Evolutionary conservation across 148 eudicot species (phyloP).

Genomic region (Dysphania ambrosioides): DNA sequence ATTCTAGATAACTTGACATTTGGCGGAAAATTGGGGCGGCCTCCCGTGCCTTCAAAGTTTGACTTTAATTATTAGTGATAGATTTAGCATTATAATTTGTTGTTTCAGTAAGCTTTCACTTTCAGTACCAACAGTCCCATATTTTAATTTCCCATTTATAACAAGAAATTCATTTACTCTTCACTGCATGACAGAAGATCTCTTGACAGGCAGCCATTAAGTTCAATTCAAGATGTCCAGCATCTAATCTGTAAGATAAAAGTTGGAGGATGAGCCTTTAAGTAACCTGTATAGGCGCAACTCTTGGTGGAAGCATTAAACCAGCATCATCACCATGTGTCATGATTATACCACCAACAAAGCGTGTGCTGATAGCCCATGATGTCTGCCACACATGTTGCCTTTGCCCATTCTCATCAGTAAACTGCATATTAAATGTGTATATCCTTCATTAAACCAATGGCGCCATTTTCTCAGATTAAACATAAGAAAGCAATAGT

Average conservation of each 20-base stretch:
- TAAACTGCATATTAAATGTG: slow-evolving; percentile 48
- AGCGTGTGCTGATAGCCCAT: slow-evolving; percentile 99
- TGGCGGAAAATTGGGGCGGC: too few relatives aligned
- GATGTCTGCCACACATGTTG: slow-evolving; percentile 99
- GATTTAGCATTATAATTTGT: background rate
- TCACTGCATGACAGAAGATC: background rate
- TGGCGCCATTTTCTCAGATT: slow-evolving; percentile 4
- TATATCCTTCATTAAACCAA: background rate
- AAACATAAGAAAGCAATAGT: background rate
- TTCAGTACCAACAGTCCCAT: background rate
- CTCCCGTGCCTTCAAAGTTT: too few relatives aligned
- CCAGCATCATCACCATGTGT: slow-evolving; percentile 99
- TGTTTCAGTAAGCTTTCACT: background rate
- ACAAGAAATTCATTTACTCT: background rate
- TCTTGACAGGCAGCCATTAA: slow-evolving; percentile 12
- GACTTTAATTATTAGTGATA: too few relatives aligned
- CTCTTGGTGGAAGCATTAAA: slow-evolving; percentile 89
- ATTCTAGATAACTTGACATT: too few relatives aligned
- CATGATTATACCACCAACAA: slow-evolving; percentile 97
- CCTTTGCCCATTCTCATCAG: slow-evolving; percentile 86
- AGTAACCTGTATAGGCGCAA: slow-evolving; percentile 89
- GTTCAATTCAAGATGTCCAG: background rate
- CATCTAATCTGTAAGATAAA: background rate
- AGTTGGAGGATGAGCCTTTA: slow-evolving; percentile 14
- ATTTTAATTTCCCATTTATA: background rate